Conservation (phyloP, 768 basidiomycete genomes). For the Pleurotus platypus region DNA sequence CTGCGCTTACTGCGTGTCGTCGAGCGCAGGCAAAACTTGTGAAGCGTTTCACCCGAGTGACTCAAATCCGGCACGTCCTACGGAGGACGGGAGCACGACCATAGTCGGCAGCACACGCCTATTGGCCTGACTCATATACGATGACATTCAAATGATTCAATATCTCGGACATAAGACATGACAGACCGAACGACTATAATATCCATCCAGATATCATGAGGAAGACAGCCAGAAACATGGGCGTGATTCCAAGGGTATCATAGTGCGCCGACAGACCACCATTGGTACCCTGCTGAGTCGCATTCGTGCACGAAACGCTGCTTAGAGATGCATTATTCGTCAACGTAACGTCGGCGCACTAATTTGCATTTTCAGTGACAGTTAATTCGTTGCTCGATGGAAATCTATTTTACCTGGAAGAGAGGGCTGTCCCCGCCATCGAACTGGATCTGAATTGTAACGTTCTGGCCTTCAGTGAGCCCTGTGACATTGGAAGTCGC, state of each 20-base stretch:
- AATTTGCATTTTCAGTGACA: background rate
- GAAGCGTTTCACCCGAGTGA: too few species aligned
- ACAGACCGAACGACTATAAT: too few species aligned
- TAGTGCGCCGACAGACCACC: background rate
- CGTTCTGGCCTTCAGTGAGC: constrained; percentile 60
- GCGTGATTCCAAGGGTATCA: background rate
- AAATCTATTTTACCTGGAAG: constrained; percentile 48
- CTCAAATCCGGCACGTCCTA: too few species aligned
- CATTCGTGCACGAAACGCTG: constrained; percentile 34
- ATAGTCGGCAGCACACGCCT: too few species aligned
- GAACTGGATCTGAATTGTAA: constrained; percentile 69
- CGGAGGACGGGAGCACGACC: too few species aligned
- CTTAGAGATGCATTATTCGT: constrained; percentile 48
- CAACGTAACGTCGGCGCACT: constrained; percentile 83
- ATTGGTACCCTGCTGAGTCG: constrained; percentile 17
- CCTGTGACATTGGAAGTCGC: constrained; percentile 42
- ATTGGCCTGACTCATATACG: too few species aligned
- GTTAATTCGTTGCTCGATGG: constrained; percentile 1
- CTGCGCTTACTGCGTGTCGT: too few species aligned
- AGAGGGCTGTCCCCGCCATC: constrained; percentile 70
- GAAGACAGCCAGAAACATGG: background rate
- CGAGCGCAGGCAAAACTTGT: too few species aligned
- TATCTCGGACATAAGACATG: too few species aligned
- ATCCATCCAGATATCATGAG: too few species aligned
- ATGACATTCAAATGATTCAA: too few species aligned